A percentile compares a stretch with the other conserved stretches of the same genome.
Conservation (phyloP, 2,329 filamentous ascomycete species). For the Cytospora mali region DNA sequence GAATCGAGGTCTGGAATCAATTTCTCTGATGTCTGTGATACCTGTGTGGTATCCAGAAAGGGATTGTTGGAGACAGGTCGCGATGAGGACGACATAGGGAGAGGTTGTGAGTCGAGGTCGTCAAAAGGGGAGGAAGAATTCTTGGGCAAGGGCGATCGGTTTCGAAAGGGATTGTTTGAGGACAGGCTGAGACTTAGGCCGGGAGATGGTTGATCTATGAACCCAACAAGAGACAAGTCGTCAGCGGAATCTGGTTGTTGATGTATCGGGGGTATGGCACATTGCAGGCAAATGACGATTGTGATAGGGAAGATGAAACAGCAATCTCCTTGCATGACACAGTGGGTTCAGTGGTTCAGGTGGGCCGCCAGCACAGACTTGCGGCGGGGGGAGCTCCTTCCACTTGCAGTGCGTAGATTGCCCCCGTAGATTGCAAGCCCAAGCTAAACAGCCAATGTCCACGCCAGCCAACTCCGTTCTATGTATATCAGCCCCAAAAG, state of each 20-base stretch:
- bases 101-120: slow-evolving; percentile 49
- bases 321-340: slow-evolving; percentile 50
- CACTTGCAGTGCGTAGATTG: slow-evolving; percentile 13
- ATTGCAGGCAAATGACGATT: slow-evolving; percentile 47
- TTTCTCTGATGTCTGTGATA: slow-evolving; percentile 37
- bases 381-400: slow-evolving; percentile 24
- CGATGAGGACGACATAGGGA: slow-evolving; percentile 1
- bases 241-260: slow-evolving; percentile 31
- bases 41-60: slow-evolving; percentile 64
- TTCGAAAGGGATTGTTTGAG: slow-evolving; percentile 83
- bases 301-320: slow-evolving; percentile 50
- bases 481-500: slow-evolving; percentile 8
- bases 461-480: neutral
- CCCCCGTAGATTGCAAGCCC: slow-evolving; percentile 1
- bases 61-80: slow-evolving; percentile 74
- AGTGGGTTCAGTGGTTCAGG: slow-evolving; percentile 42
- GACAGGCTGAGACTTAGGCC: slow-evolving; percentile 68
- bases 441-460: slow-evolving; percentile 17
- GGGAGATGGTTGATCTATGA: slow-evolving; percentile 51
- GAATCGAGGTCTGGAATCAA: slow-evolving; percentile 22
- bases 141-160: slow-evolving; percentile 62
- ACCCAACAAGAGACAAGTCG: slow-evolving; percentile 33
- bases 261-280: slow-evolving; percentile 33
- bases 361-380: slow-evolving; percentile 31
- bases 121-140: slow-evolving; percentile 59